These are phyloP conservation scores for Nicotiana undulata DNA, from an alignment of 257 asterid genomes.

Conservation along the genomic window DNA sequence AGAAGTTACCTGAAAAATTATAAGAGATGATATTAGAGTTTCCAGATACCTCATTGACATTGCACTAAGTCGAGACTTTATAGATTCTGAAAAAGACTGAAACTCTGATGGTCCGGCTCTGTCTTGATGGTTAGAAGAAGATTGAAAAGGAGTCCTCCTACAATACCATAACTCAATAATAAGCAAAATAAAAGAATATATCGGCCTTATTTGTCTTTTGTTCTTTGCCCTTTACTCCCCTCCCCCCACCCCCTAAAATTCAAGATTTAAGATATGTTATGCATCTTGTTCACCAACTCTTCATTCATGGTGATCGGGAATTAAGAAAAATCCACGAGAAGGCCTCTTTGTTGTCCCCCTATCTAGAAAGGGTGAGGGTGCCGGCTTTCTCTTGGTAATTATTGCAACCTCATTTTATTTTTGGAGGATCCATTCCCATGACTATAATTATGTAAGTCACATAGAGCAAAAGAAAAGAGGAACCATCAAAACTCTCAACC, in stretches of 20 bases:
- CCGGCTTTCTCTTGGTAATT: not conserved
- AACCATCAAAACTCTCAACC: not conserved
- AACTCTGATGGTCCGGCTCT: constrained; percentile 84
- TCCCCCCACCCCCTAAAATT: not conserved
- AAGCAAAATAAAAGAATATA: constrained; percentile 6
- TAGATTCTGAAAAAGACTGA: constrained; percentile 63
- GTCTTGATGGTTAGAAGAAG: constrained; percentile 58
- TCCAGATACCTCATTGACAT: constrained; percentile 57
- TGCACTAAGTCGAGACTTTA: constrained; percentile 69
- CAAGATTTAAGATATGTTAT: not conserved
- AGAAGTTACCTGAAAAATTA: not conserved
- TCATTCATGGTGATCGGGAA: not conserved
- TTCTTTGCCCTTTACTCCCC: not conserved
- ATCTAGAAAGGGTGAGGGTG: not conserved
- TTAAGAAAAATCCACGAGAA: not conserved
- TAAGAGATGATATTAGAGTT: not conserved
- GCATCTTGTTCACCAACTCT: not conserved
- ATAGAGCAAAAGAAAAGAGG: not conserved
- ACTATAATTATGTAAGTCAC: not conserved
- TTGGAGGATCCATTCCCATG: not conserved
- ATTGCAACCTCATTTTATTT: not conserved
- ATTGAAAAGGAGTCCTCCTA: constrained; percentile 45
- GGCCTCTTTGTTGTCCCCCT: not conserved
- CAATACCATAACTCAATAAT: not conserved
- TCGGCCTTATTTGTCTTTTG: not conserved